Percentiles rank a stretch among this genome's conserved stretches.
These are phyloP conservation scores for Septoria petroselini DNA, from an alignment of 2,329 filamentous ascomycete species.

Conservation along the genomic window DNA sequence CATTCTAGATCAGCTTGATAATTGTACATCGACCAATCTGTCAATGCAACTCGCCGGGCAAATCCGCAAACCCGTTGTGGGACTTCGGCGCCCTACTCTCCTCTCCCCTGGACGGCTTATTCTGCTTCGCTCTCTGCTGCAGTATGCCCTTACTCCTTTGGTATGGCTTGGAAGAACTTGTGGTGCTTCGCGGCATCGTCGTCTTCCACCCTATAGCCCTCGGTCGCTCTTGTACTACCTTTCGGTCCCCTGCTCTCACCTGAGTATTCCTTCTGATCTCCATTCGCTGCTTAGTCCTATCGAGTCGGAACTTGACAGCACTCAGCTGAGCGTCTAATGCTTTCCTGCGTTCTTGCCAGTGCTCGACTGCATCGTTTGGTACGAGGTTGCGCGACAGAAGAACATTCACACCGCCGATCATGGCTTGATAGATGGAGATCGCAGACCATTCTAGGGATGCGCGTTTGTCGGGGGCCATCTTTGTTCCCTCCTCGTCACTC, in stretches of 20 bases:
- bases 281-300: background rate
- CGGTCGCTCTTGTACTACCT: too few relatives aligned
- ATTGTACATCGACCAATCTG: too few relatives aligned
- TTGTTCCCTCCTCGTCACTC: slow-evolving; percentile 10
- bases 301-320: slow-evolving; percentile 4
- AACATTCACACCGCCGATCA: slow-evolving; percentile 32
- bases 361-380: slow-evolving; percentile 17
- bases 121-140: background rate
- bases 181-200: too few relatives aligned
- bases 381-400: slow-evolving; percentile 27
- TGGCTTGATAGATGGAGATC: background rate
- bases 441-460: background rate
- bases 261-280: background rate
- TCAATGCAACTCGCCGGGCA: slow-evolving; percentile 1
- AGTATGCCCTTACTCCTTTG: too few relatives aligned
- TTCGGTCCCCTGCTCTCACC: too few relatives aligned
- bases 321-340: background rate
- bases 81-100: background rate
- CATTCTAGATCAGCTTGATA: too few relatives aligned
- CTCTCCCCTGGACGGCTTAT: too few relatives aligned
- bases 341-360: slow-evolving; percentile 3
- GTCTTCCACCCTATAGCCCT: too few relatives aligned
- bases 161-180: too few relatives aligned
- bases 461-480: slow-evolving; percentile 19
- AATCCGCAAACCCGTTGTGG: background rate